phyloP scores from a whole-genome alignment of 169 alveolate genomes.

The Cryptosporidium ryanae region DNA sequence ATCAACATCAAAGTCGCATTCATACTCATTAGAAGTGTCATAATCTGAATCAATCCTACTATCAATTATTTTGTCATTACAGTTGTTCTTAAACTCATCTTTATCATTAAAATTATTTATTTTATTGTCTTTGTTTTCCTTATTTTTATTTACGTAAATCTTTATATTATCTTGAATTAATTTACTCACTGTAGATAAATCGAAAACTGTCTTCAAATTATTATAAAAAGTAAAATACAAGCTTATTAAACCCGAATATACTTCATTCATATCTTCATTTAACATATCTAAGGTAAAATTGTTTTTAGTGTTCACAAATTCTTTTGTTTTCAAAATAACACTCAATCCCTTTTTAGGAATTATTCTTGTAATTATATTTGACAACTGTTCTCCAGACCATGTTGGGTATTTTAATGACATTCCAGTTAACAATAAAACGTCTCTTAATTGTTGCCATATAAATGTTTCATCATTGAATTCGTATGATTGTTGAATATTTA shows the following conservation, averaged over 20 bases:
- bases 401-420: constrained; percentile 73
- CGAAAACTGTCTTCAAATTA: constrained; percentile 5
- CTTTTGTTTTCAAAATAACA: neutral
- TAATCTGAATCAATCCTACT: neutral
- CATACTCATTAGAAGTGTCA: constrained; percentile 37
- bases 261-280: neutral
- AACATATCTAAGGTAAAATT: neutral
- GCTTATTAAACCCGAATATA: constrained; percentile 3
- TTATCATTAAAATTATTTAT: neutral
- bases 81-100: neutral
- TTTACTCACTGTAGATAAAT: constrained; percentile 42
- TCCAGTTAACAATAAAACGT: constrained; percentile 67
- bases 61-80: neutral
- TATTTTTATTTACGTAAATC: neutral
- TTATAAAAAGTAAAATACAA: constrained; percentile 27
- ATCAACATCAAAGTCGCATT: constrained; percentile 28
- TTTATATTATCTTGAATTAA: constrained; percentile 40
- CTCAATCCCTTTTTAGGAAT: constrained; percentile 28
- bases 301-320: neutral
- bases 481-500: constrained; percentile 12
- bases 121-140: neutral
- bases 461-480: constrained; percentile 44
- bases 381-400: constrained; percentile 68
- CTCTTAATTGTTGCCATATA: constrained; percentile 72
- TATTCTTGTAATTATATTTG: constrained; percentile 56